Conservation (phyloP, 257 asterid species). For the Nicotiana otophora region DNA sequence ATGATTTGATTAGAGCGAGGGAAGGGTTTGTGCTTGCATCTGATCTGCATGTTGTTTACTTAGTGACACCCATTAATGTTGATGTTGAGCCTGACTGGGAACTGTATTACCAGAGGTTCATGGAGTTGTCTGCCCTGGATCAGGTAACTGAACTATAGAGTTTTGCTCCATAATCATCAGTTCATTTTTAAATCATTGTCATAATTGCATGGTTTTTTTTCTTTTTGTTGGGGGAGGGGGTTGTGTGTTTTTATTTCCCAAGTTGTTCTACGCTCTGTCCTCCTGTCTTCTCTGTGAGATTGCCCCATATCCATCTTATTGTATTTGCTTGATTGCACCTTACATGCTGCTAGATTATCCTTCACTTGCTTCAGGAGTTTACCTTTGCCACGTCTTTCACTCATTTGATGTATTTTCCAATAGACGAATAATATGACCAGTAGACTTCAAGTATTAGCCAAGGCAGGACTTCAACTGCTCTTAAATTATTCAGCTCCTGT, state of each 20-base stretch:
- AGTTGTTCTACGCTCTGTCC: background rate
- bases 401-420: background rate
- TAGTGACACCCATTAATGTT: constrained; percentile 94
- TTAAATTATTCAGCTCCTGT: background rate
- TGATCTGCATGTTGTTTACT: constrained; percentile 92
- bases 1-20: constrained; percentile 90
- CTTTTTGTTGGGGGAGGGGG: background rate
- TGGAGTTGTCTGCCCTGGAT: constrained; percentile 80
- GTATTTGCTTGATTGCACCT: background rate
- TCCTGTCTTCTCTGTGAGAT: background rate
- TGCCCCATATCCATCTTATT: background rate
- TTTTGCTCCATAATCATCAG: background rate
- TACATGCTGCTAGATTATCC: background rate
- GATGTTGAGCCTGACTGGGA: constrained; percentile 99
- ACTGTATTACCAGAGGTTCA: constrained; percentile 81
- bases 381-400: background rate
- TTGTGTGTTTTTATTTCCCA: background rate
- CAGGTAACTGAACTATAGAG: constrained; percentile 47
- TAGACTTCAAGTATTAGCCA: background rate
- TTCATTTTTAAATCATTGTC: background rate
- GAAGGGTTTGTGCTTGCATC: constrained; percentile 99
- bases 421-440: background rate
- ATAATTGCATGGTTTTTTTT: background rate
- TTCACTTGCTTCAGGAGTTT: background rate
- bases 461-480: background rate